phyloP scores from a whole-genome alignment of 75 land plant genomes.

The Isoetes taiwanensis region DNA sequence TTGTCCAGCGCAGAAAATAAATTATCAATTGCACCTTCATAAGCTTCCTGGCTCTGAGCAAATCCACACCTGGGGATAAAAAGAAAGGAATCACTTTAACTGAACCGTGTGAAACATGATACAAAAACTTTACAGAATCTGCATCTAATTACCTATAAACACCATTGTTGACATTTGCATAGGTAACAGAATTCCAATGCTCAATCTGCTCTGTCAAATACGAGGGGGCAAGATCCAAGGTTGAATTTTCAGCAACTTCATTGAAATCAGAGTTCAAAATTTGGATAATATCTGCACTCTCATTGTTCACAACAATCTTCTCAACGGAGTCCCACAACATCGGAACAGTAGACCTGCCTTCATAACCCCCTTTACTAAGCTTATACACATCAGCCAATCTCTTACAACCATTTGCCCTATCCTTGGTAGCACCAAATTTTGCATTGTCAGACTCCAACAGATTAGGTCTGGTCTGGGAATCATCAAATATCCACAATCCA shows the following conservation, averaged over 20 bases:
- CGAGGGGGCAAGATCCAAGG: constrained; percentile 48
- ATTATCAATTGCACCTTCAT: constrained; percentile 46
- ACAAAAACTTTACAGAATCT: not conserved
- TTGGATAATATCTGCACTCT: constrained; percentile 74
- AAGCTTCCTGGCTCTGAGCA: constrained; percentile 86
- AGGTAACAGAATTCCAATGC: constrained; percentile 59
- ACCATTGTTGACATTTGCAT: constrained; percentile 70
- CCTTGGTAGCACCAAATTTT: constrained; percentile 8
- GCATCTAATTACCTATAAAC: constrained; percentile 50
- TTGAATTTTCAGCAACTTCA: constrained; percentile 22
- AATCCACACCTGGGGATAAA: constrained; percentile 63
- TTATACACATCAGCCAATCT: constrained; percentile 57
- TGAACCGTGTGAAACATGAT: not conserved
- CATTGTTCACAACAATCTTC: constrained; percentile 68
- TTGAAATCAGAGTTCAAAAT: constrained; percentile 51
- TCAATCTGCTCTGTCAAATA: constrained; percentile 41
- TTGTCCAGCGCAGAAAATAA: constrained; percentile 57
- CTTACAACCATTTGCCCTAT: constrained; percentile 36
- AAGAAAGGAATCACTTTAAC: not conserved
- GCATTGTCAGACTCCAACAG: not conserved
- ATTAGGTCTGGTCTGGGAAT: not conserved
- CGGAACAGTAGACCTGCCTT: constrained; percentile 77
- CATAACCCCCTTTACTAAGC: constrained; percentile 44
- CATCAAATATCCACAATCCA: constrained; percentile 57
- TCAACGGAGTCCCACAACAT: constrained; percentile 69